Conservation (phyloP, 345 rosid species). For the Gossypium sturtianum region DNA sequence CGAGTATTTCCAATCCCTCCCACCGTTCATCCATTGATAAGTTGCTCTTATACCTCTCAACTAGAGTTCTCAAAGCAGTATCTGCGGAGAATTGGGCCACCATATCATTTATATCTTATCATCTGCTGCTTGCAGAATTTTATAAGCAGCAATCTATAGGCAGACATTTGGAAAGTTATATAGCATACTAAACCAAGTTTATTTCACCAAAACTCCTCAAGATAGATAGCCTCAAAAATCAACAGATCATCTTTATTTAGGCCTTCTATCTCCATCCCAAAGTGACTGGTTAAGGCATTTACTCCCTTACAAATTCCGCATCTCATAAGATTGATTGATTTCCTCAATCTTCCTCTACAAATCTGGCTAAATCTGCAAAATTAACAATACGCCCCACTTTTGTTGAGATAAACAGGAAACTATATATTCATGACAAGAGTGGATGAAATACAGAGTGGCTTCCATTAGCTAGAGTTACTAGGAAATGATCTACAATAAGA, state of each 20-base stretch:
- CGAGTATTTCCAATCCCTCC: constrained; percentile 3
- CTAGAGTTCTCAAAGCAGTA: constrained; percentile 1
- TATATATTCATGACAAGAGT: neutral
- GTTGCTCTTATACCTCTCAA: neutral
- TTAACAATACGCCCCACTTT: neutral
- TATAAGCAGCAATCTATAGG: constrained; percentile 18
- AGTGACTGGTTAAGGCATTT: constrained; percentile 36
- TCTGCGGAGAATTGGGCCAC: constrained; percentile 10
- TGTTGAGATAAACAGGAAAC: neutral
- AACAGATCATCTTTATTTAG: constrained; percentile 22
- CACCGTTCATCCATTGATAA: constrained; percentile 15
- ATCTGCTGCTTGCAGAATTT: constrained; percentile 10
- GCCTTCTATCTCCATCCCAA: constrained; percentile 33
- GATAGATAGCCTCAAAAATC: constrained; percentile 26
- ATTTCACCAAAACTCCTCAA: constrained; percentile 27
- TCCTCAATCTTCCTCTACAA: constrained; percentile 22
- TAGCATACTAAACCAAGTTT: constrained; percentile 26
- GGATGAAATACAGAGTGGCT: neutral
- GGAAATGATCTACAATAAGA: neutral
- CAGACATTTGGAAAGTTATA: constrained; percentile 20
- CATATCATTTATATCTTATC: constrained; percentile 5
- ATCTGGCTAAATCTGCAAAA: constrained; percentile 34
- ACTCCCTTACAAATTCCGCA: constrained; percentile 33
- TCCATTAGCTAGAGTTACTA: neutral
- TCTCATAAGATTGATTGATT: constrained; percentile 28